Conservation (phyloP, 345 rosid species). For the Aethionema arabicum region DNA sequence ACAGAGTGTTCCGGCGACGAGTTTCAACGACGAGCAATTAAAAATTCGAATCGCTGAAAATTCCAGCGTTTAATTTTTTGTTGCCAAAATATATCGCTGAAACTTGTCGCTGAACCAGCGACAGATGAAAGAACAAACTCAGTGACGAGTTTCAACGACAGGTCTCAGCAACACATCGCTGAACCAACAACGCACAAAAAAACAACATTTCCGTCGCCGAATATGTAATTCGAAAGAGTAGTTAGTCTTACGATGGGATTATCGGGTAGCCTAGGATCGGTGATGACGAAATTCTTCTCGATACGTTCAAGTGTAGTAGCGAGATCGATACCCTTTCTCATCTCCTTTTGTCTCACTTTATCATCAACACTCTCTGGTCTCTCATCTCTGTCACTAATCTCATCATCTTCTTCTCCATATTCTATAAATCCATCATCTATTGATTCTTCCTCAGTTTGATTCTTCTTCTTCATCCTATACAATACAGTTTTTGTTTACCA, state of each 20-base stretch:
- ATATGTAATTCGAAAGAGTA: neutral
- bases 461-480: constrained; percentile 54
- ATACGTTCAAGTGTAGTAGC: constrained; percentile 99
- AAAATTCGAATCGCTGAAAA: too few species aligned
- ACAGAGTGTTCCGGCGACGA: too few species aligned
- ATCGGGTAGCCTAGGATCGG: constrained; percentile 97
- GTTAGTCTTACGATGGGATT: constrained; percentile 82
- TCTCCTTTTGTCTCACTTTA: constrained; percentile 79
- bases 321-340: constrained; percentile 97
- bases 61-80: too few species aligned
- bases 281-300: constrained; percentile 95
- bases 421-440: constrained; percentile 41
- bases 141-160: too few species aligned
- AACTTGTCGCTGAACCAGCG: too few species aligned
- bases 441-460: constrained; percentile 43
- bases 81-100: too few species aligned
- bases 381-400: constrained; percentile 51
- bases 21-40: too few species aligned
- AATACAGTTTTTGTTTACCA: too few species aligned
- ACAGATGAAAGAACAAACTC: too few species aligned
- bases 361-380: constrained; percentile 79
- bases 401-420: constrained; percentile 47
- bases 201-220: too few species aligned
- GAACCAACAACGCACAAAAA: too few species aligned
- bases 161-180: too few species aligned